Base-by-base conservation (phyloP, 2,329 filamentous ascomycete species). In the Calonectria multiphialidica region DNA sequence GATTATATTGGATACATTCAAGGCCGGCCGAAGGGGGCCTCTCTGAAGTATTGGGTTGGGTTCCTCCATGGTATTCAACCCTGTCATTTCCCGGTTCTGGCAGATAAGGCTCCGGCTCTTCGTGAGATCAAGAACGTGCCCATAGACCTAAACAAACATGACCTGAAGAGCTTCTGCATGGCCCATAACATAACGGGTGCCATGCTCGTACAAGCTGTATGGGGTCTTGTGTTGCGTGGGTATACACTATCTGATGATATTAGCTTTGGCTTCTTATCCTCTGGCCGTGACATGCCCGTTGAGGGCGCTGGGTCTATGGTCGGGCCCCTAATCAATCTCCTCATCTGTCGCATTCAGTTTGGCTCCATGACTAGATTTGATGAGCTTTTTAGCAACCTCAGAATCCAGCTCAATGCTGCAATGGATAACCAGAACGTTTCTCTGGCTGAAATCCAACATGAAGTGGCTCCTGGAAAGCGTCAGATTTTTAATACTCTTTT, bases 311-410 rank as follows among this genome's bases (percentile, higher is more conserved):
- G 80, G 5, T n/a, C 23, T 3, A 74, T 80, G 25, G 23, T 72
- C 8, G 79, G 72, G 82, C 77, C 15, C 76, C 75, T 7, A 69
- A 81, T 2, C 76, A 78, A 16, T 23, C 79, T 12, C 57, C 74
- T 1, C 44, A 77, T 18, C 28, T 65, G 62, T 6, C 62, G 62
- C 7, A 65, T 65, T 5, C 12, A 33, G 9, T 65, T 65, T 21
- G 62, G 53, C 28, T 15, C 28, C 0, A n/a, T 76, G 33, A 78
- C 81, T 88, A 67, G 47, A 6, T 23, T 68, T 18, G 47, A 66
- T 15, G 76, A 79, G 0, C 78, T 86, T 15, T 73, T 75, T 15
- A 30, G 28, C 16, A 50, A 50, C 30, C 62, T 65, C 16, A 65
- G 40, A 33, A 53, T 8, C 21, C 62, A 65, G 21, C 45, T 65